phyloP scores from a whole-genome alignment of 202 grass and related monocot species.

The Carex arenaria region DNA sequence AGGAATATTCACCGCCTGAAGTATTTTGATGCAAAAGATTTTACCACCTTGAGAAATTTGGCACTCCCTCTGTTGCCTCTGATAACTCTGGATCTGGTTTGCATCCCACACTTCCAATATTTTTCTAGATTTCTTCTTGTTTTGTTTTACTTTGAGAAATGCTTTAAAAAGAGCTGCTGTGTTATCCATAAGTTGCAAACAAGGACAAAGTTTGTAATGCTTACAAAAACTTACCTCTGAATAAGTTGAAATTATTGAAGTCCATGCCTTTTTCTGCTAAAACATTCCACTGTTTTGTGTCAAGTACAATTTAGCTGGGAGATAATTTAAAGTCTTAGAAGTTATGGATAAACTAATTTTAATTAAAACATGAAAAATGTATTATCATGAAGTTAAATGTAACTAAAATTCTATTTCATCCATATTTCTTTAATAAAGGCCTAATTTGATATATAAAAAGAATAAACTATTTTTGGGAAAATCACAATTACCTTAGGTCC shows the following conservation, averaged over 20 bases:
- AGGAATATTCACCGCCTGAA: constrained; percentile 80
- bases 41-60: constrained; percentile 83
- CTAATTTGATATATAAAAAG: not conserved
- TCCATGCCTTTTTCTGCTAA: not conserved
- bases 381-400: not conserved
- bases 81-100: constrained; percentile 24
- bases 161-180: not conserved
- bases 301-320: not conserved
- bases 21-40: constrained; percentile 80
- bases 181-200: not conserved
- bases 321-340: not conserved
- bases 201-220: not conserved
- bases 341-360: not conserved
- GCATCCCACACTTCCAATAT: not conserved
- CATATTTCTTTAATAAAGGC: not conserved
- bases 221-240: not conserved
- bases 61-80: constrained; percentile 62
- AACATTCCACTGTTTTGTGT: not conserved
- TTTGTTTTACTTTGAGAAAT: not conserved
- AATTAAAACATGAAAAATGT: not conserved
- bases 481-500: constrained; percentile 29
- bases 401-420: not conserved
- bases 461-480: not conserved
- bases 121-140: not conserved
- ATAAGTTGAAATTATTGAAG: not conserved